phyloP scores from a whole-genome alignment of 192 early-diverging fungal genomes.

The Podila verticillata region DNA sequence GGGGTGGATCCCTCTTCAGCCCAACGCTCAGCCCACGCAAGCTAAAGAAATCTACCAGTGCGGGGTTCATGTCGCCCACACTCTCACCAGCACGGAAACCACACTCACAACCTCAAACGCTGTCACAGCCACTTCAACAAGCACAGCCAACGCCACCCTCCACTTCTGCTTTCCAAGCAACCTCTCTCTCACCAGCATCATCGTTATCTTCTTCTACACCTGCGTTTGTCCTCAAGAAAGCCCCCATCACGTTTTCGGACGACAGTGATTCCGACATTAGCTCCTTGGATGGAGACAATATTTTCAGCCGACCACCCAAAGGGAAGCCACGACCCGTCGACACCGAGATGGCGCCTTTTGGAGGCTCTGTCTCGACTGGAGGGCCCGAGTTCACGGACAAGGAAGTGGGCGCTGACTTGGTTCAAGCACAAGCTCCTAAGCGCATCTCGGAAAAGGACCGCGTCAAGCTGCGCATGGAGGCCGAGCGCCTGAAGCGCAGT shows the following conservation, averaged over 20 bases:
- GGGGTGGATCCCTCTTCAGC: conserved; percentile 28
- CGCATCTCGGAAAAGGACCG: background rate
- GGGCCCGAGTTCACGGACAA: background rate
- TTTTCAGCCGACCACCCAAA: background rate
- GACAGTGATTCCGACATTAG: conserved; percentile 43
- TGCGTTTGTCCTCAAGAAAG: conserved; percentile 16
- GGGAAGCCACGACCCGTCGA: background rate
- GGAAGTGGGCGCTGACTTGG: background rate
- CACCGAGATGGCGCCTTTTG: too few relatives aligned
- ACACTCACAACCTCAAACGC: background rate
- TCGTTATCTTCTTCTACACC: background rate
- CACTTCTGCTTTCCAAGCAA: background rate
- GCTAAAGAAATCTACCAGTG: conserved; percentile 4
- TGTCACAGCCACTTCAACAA: background rate
- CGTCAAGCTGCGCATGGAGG: background rate
- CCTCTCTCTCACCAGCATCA: background rate
- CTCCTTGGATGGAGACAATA: conserved; percentile 17
- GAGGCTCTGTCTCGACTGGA: background rate
- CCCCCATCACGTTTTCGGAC: conserved; percentile 10
- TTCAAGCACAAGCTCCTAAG: background rate
- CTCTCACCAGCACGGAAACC: background rate
- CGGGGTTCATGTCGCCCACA: background rate
- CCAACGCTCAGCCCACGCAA: conserved; percentile 47
- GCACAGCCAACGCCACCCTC: background rate
- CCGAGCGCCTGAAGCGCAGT: conserved; percentile 2